These are phyloP conservation scores for Beta corolliflora DNA, from an alignment of 179 eudicot genomes.

Conservation along the genomic window DNA sequence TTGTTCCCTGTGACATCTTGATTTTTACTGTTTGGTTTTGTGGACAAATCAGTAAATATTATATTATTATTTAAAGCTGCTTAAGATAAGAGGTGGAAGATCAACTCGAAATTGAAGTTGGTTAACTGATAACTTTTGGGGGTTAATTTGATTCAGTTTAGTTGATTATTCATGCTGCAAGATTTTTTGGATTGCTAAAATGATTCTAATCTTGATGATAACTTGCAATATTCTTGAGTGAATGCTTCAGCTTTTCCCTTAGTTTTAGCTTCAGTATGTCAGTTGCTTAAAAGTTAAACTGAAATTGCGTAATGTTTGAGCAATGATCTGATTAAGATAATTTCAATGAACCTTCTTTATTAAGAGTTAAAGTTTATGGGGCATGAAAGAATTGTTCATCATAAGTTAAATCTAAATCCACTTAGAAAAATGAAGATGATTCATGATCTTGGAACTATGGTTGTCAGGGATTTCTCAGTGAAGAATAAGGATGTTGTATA, in stretches of 20 bases:
- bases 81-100: not conserved
- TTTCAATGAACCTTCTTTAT: not conserved
- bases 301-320: not conserved
- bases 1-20: not conserved
- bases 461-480: not conserved
- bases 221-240: not conserved
- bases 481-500: not conserved
- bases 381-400: not conserved
- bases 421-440: not conserved
- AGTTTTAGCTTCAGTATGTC: not conserved
- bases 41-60: not conserved
- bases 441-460: not conserved
- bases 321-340: not conserved
- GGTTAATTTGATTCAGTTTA: too few species aligned
- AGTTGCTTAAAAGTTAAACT: not conserved
- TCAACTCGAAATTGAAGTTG: not conserved
- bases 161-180: not conserved
- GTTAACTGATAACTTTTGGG: not conserved
- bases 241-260: not conserved
- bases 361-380: not conserved
- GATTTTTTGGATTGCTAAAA: not conserved
- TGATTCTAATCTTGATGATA: not conserved
- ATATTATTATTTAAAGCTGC: slow-evolving; percentile 4
- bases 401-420: not conserved
- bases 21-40: not conserved